Evolutionary conservation across 768 basidiomycete species (phyloP), one percentile per base, ranked within the genome.

Genomic region (Kockovaella imperatae): DNA sequence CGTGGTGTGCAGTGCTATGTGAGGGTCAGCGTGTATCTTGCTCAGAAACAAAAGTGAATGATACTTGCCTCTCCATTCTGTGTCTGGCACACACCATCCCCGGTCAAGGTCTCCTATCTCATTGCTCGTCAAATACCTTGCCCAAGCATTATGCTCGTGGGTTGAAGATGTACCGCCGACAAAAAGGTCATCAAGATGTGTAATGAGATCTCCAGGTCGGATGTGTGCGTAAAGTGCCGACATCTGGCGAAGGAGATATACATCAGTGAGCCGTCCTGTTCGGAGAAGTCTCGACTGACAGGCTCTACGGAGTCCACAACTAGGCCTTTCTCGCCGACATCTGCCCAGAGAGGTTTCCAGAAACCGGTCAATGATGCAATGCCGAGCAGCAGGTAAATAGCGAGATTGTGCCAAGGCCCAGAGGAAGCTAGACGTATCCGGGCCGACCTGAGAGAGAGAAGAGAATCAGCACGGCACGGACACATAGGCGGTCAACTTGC

Each of bases 361-460:
- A 62, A 8, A 72, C 47, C 29, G 62, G 49, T 20, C 7, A 47
- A 42, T 13, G 54, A 44, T 21, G 56, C 14, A 1, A 74, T 44
- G 5, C 70, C 54, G 3, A 68, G 29, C 10, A 57, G 17, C 14
- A 57, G 20, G 74, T 77, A 83, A 31, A 82, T 74, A 4, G 81
- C 49, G 10, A 87, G 62, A 60, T 89, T 91, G 68, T 89, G 84
- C 54, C 81, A 84, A 15, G 86, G 80, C 2, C 87, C 87, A 1
- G 83, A 80, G 6, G 83, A 75, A 26, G 81, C 75, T 40, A 90
- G 74, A 14, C 83, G 78, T n/a, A 81, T 53, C 34, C 54, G 59
- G 1, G 57, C 53, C 21, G 49, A 53, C 3, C 64, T 66, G 43
- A 5, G 17, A 1, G 39, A 36, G n/a, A 51, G 3, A 20, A 15